phyloP scores from a whole-genome alignment of 768 basidiomycete species.

The Ramaria rubella region DNA sequence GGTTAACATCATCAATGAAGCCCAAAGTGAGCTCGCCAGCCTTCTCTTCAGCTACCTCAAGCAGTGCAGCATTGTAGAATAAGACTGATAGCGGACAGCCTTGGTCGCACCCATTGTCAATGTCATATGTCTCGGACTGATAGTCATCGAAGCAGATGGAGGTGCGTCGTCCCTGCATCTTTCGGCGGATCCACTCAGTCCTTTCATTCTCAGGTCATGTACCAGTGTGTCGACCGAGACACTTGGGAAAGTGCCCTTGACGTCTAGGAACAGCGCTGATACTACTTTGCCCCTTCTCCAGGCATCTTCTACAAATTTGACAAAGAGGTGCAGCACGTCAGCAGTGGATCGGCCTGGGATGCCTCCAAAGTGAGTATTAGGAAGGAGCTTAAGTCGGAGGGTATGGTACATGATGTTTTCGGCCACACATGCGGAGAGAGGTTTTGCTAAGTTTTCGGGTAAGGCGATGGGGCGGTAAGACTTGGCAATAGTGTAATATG shows the following conservation, averaged over 20 bases:
- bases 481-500: slow-evolving; percentile 27
- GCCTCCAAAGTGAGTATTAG: slow-evolving; percentile 32
- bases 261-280: slow-evolving; percentile 7
- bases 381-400: slow-evolving; percentile 30
- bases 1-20: slow-evolving; percentile 14
- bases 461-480: slow-evolving; percentile 35
- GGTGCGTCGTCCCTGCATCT: not conserved
- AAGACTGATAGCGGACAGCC: slow-evolving; percentile 19
- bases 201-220: not conserved
- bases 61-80: slow-evolving; percentile 20
- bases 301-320: slow-evolving; percentile 29
- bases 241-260: not conserved
- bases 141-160: not conserved
- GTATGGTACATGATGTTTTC: slow-evolving; percentile 20
- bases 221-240: not conserved
- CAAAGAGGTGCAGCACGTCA: slow-evolving; percentile 29
- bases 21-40: not conserved
- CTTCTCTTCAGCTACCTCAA: slow-evolving; percentile 11
- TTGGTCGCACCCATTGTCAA: too few relatives aligned
- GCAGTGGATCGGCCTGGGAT: slow-evolving; percentile 32
- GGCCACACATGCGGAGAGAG: slow-evolving; percentile 20
- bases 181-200: not conserved
- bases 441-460: slow-evolving; percentile 26
- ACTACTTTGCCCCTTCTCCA: slow-evolving; percentile 24
- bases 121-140: not conserved